Conservation (phyloP, 495 filamentous ascomycete species). For the Bacidia rubella region DNA sequence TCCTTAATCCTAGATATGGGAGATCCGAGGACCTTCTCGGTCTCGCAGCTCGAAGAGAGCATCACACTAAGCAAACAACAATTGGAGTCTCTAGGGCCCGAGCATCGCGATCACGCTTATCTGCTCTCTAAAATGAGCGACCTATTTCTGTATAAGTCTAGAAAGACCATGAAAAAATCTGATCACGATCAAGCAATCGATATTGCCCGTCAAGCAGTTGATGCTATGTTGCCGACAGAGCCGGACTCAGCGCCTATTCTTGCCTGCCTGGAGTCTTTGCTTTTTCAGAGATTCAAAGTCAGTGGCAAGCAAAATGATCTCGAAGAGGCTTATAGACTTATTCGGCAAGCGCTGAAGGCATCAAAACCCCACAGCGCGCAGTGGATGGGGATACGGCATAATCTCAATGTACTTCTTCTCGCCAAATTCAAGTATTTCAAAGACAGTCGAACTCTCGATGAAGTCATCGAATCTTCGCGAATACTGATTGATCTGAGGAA, state of each 20-base stretch:
- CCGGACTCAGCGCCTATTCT: background rate
- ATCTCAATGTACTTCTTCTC: background rate
- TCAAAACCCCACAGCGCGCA: background rate
- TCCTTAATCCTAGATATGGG: background rate
- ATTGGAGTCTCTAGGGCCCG: background rate
- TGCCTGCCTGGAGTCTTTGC: background rate
- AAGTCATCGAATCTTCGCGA: background rate
- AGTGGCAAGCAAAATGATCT: background rate
- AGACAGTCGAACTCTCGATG: background rate
- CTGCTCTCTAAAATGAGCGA: background rate
- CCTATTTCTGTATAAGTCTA: background rate
- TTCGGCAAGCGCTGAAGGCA: background rate
- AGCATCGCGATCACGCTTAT: background rate
- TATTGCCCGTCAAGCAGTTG: background rate
- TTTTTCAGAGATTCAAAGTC: background rate
- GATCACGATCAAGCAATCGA: background rate
- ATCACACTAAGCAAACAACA: background rate
- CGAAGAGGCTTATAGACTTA: background rate
- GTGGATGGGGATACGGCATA: background rate
- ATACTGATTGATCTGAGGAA: background rate
- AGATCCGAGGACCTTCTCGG: background rate
- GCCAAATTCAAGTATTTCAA: background rate
- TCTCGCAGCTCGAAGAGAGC: background rate
- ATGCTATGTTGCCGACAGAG: background rate
- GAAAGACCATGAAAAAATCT: background rate